These are phyloP conservation scores for Dictyostelium capitatum DNA, from an alignment of 78 protist species.

Conservation along the genomic window DNA sequence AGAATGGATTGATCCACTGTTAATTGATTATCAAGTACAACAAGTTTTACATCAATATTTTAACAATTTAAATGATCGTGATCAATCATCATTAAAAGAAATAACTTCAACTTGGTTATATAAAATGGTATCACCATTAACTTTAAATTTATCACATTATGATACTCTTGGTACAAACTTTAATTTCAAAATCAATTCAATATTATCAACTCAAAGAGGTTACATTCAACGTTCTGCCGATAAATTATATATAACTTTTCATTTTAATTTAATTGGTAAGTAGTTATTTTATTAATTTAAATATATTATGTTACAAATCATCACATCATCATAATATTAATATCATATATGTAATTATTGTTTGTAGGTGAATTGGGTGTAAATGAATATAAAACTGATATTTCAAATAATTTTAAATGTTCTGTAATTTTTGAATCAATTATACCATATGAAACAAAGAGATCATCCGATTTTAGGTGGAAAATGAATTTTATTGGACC, in stretches of 20 bases:
- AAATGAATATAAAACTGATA: neutral
- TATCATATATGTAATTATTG: neutral
- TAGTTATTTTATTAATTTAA: neutral
- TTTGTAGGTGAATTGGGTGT: constrained; percentile 1
- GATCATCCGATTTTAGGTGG: neutral
- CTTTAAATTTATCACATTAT: neutral
- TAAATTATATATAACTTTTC: constrained; percentile 3
- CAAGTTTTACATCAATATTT: neutral
- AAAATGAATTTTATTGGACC: neutral
- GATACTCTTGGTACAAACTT: neutral
- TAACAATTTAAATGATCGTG: neutral
- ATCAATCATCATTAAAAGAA: neutral
- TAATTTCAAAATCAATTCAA: neutral
- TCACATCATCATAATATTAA: too few species aligned
- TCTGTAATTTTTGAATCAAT: neutral
- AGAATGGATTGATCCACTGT: neutral
- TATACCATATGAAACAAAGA: neutral
- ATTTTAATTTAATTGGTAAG: neutral
- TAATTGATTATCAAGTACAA: neutral
- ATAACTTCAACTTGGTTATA: neutral
- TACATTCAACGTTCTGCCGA: neutral
- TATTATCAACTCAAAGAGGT: constrained; percentile 1
- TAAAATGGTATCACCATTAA: neutral
- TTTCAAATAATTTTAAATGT: neutral
- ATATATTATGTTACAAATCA: too few species aligned